These are phyloP conservation scores for Trametes punicea DNA, from an alignment of 768 basidiomycete species.

Conservation along the genomic window DNA sequence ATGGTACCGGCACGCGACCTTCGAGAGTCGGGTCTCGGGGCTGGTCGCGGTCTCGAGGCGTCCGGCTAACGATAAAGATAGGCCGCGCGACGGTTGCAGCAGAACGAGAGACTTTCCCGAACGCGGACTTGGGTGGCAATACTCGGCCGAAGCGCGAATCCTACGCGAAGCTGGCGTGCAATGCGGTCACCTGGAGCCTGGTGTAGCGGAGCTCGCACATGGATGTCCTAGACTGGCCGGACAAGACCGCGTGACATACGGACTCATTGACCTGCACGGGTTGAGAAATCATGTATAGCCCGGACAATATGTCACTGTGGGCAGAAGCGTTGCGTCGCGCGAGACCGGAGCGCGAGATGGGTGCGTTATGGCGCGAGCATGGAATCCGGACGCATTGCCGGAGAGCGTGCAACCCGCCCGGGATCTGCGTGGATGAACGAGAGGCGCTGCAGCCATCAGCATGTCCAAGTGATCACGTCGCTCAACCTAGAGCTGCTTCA, in stretches of 20 bases:
- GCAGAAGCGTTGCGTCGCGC: not conserved
- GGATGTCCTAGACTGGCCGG: not conserved
- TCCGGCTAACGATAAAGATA: not conserved
- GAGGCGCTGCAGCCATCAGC: not conserved
- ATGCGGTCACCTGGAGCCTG: not conserved
- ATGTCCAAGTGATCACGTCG: not conserved
- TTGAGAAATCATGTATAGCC: not conserved
- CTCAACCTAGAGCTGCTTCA: too few species aligned
- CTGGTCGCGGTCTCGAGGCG: not conserved
- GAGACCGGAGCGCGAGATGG: not conserved
- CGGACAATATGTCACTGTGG: not conserved
- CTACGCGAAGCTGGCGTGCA: not conserved
- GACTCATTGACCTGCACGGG: not conserved
- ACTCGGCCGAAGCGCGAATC: not conserved
- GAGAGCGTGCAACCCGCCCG: not conserved
- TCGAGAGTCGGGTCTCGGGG: too few species aligned
- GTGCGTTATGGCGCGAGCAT: not conserved
- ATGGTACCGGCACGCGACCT: too few species aligned
- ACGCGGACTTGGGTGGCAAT: not conserved
- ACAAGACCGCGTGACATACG: conserved; percentile 1
- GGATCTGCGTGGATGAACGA: not conserved
- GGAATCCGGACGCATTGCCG: not conserved
- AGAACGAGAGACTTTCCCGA: not conserved
- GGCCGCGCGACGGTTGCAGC: not conserved
- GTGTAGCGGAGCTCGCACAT: not conserved